Evolutionary conservation across 441 rosid genomes (phyloP).

Genomic region (Pelargonium citronellum): DNA sequence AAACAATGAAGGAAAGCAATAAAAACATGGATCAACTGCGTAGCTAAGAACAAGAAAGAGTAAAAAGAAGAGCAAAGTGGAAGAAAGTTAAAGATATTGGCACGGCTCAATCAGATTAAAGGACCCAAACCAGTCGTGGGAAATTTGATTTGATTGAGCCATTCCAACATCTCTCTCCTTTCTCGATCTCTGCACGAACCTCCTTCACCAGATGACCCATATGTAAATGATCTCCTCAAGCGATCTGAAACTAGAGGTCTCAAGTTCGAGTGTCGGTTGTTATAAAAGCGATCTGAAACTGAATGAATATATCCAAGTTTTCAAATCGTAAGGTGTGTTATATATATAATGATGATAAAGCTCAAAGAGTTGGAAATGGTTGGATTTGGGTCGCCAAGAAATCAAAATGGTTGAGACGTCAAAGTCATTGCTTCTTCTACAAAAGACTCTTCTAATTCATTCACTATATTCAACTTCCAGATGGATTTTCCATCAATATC

Average conservation of each 20-base stretch:
- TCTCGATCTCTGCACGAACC: too few relatives aligned
- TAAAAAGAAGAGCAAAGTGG: too few relatives aligned
- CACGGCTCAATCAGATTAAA: conserved; percentile 82
- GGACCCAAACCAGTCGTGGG: conserved; percentile 29
- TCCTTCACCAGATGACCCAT: too few relatives aligned
- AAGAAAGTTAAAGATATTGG: conserved; percentile 41
- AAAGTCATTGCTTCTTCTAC: conserved; percentile 33
- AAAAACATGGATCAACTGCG: too few relatives aligned
- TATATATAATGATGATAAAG: too few relatives aligned
- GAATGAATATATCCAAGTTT: too few relatives aligned
- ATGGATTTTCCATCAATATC: conserved; percentile 16
- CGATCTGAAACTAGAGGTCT: background rate
- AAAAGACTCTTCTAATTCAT: conserved; percentile 11
- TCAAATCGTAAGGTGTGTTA: too few relatives aligned
- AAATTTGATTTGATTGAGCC: conserved; percentile 57
- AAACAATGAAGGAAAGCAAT: too few relatives aligned
- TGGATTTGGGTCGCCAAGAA: conserved; percentile 9
- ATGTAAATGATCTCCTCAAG: too few relatives aligned
- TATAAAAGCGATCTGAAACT: too few relatives aligned
- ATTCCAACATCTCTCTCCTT: conserved; percentile 42
- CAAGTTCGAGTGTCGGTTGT: too few relatives aligned
- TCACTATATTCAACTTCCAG: conserved; percentile 8
- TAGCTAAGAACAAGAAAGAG: too few relatives aligned
- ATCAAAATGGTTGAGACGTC: conserved; percentile 47
- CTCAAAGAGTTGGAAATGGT: background rate